phyloP scores from a whole-genome alignment of 2,329 filamentous ascomycete genomes.

The Aspergillus ruber region DNA sequence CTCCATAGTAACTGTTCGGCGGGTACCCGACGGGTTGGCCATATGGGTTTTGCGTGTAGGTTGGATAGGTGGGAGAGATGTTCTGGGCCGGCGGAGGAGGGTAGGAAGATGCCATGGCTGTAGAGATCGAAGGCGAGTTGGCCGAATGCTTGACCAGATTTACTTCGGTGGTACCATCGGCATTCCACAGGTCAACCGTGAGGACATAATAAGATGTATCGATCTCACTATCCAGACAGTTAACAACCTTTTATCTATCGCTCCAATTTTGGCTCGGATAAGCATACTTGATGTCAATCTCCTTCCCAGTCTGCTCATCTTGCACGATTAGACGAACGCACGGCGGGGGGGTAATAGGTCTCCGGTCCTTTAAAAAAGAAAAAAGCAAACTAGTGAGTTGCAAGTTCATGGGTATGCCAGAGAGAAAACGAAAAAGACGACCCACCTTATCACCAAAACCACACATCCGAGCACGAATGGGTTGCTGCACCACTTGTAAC shows the following conservation, averaged over 20 bases:
- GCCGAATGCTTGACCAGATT: slow-evolving; percentile 62
- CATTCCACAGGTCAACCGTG: slow-evolving; percentile 63
- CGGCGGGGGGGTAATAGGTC: slow-evolving; percentile 91
- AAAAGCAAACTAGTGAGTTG: not conserved
- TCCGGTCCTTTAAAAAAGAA: slow-evolving; percentile 61
- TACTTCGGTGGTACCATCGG: slow-evolving; percentile 55
- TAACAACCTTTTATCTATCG: slow-evolving; percentile 5
- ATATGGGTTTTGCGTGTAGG: slow-evolving; percentile 35
- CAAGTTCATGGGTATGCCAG: not conserved
- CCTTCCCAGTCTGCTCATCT: slow-evolving; percentile 67
- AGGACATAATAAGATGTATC: slow-evolving; percentile 63
- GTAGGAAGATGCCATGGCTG: slow-evolving; percentile 72
- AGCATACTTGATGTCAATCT: slow-evolving; percentile 74
- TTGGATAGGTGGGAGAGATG: slow-evolving; percentile 29
- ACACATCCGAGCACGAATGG: slow-evolving; percentile 91
- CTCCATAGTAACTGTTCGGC: slow-evolving; percentile 30
- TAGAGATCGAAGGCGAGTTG: slow-evolving; percentile 69
- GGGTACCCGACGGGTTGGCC: slow-evolving; percentile 33
- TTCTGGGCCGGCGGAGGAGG: slow-evolving; percentile 41
- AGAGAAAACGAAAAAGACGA: slow-evolving; percentile 4
- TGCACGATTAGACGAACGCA: slow-evolving; percentile 78
- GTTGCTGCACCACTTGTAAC: slow-evolving; percentile 81
- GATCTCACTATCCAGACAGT: slow-evolving; percentile 50
- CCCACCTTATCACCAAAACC: slow-evolving; percentile 94
- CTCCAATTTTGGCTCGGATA: no score